A percentile compares a stretch with the other conserved stretches of the same genome.
These are phyloP conservation scores for Trichopus zeylanicus DNA, from an alignment of 116 monocot species.

Conservation along the genomic window DNA sequence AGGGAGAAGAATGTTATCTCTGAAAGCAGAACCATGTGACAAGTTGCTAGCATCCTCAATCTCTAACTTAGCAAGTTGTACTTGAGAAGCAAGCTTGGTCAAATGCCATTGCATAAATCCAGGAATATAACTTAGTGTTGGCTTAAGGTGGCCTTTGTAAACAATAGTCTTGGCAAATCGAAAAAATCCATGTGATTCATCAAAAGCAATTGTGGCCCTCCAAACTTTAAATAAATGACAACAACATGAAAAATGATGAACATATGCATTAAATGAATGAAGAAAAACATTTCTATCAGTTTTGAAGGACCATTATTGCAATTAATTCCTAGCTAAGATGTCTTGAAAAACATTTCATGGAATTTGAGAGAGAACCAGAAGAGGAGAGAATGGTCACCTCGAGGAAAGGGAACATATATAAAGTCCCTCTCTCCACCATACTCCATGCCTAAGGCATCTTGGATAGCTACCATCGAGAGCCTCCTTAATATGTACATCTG, in stretches of 20 bases:
- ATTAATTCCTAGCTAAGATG: too few species aligned
- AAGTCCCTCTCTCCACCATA: conserved; percentile 85
- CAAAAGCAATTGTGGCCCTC: background rate
- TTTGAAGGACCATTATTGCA: too few species aligned
- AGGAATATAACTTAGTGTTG: conserved; percentile 78
- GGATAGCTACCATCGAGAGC: conserved; percentile 79
- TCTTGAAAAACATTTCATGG: background rate
- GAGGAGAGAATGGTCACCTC: conserved; percentile 36
- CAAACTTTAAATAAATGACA: background rate
- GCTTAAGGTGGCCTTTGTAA: conserved; percentile 99
- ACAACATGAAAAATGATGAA: background rate
- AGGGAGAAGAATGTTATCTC: conserved; percentile 48
- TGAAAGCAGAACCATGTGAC: conserved; percentile 36
- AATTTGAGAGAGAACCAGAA: background rate
- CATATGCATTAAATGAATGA: background rate
- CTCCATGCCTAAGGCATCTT: conserved; percentile 68
- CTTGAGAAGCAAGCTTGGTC: conserved; percentile 51
- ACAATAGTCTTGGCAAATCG: conserved; percentile 76
- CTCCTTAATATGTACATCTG: conserved; percentile 97
- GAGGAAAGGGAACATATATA: conserved; percentile 95
- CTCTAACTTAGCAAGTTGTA: conserved; percentile 28
- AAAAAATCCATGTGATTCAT: background rate
- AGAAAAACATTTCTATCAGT: too few species aligned
- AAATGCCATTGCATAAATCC: conserved; percentile 79
- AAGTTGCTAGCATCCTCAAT: conserved; percentile 8